Conservation (phyloP, 2,329 filamentous ascomycete species). For the Pleurostoma richardsiae region DNA sequence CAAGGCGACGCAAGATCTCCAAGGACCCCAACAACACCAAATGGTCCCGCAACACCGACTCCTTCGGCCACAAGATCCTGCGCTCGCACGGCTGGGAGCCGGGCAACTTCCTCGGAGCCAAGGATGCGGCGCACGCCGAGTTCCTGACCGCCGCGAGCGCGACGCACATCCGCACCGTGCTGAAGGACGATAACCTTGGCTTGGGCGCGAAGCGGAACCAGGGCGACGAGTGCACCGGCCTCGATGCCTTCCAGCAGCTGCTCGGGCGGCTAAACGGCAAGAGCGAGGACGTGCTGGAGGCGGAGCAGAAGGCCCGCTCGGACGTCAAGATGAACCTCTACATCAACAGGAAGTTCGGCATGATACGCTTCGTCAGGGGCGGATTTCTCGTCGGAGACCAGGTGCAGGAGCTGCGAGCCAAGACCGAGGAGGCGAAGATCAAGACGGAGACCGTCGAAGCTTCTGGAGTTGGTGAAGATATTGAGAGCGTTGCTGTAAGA, state of each 20-base stretch:
- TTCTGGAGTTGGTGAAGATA: constrained; percentile 2
- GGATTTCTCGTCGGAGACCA: constrained; percentile 62
- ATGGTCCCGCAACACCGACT: constrained; percentile 78
- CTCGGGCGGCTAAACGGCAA: constrained; percentile 88
- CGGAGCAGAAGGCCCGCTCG: constrained; percentile 63
- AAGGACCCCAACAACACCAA: constrained; percentile 93
- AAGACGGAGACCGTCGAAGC: constrained; percentile 8
- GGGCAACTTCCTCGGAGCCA: constrained; percentile 74
- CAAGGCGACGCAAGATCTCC: constrained; percentile 60
- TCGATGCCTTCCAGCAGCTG: constrained; percentile 81
- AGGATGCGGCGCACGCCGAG: constrained; percentile 68
- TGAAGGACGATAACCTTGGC: constrained; percentile 90
- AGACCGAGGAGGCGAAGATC: constrained; percentile 17
- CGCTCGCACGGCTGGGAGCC: constrained; percentile 86
- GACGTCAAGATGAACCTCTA: constrained; percentile 70
- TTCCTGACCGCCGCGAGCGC: constrained; percentile 76
- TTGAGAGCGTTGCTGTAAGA: neutral
- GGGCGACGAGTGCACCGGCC: constrained; percentile 74
- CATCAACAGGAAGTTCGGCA: constrained; percentile 69
- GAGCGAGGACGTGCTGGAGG: constrained; percentile 64
- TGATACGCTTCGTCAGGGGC: constrained; percentile 83
- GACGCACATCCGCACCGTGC: constrained; percentile 75
- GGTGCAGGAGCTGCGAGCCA: constrained; percentile 38
- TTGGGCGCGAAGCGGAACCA: constrained; percentile 76
- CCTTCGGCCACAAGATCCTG: constrained; percentile 88